Conservation (phyloP, 805 yeast species). For the Wickerhamiella kurtzmanii region DNA sequence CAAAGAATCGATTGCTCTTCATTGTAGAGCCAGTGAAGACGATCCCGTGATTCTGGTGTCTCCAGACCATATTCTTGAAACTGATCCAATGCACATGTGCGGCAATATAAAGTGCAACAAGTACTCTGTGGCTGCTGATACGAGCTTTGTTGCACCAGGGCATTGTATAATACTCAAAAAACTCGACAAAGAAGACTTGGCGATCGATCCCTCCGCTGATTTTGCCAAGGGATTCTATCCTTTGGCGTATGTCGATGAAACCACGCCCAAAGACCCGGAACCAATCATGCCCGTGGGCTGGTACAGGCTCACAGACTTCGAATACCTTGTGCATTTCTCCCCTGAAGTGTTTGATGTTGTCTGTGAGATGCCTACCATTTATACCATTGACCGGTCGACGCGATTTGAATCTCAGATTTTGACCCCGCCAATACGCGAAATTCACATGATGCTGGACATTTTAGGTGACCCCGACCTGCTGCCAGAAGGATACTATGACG, state of each 20-base stretch:
- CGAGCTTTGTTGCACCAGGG: background rate
- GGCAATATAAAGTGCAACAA: background rate
- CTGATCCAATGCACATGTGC: background rate
- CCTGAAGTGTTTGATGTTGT: background rate
- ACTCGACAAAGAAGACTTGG: background rate
- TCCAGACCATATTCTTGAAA: background rate
- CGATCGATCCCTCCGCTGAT: background rate
- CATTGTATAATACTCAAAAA: background rate
- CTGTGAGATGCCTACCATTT: background rate
- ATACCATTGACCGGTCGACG: background rate
- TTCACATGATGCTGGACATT: background rate
- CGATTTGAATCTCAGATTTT: background rate
- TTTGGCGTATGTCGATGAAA: background rate
- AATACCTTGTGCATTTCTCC: background rate
- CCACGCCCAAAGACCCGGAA: background rate
- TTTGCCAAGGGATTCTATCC: background rate
- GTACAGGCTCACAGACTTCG: background rate
- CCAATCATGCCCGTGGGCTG: background rate
- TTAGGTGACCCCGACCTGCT: background rate
- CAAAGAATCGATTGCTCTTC: background rate
- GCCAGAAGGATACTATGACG: background rate
- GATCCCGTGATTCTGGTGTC: background rate
- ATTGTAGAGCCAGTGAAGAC: background rate
- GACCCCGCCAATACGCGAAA: background rate
- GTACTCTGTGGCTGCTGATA: background rate